phyloP scores from a whole-genome alignment of 164 flowering plant genomes.

The Magnolia changhungtana region DNA sequence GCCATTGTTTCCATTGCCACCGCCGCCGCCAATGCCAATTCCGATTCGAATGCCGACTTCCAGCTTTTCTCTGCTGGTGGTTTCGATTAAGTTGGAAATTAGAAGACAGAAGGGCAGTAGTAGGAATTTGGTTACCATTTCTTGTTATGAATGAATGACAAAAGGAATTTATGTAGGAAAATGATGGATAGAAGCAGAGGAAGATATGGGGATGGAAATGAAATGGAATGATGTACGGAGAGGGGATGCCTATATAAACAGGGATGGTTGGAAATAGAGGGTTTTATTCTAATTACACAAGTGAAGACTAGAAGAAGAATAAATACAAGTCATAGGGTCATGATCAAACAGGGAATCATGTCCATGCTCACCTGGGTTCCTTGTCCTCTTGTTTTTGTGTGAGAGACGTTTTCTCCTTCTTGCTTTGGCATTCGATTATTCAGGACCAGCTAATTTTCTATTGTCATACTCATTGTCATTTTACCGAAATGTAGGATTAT shows the following conservation, averaged over 20 bases:
- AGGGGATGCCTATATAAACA: too few relatives aligned
- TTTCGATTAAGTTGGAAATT: too few relatives aligned
- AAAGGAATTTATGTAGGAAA: not conserved
- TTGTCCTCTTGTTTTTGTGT: not conserved
- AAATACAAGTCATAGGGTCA: not conserved
- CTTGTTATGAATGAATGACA: not conserved
- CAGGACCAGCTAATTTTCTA: too few relatives aligned
- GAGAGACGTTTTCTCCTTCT: not conserved
- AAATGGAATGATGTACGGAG: not conserved
- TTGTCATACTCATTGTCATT: too few relatives aligned
- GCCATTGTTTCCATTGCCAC: not conserved
- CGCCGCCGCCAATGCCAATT: slow-evolving; percentile 13
- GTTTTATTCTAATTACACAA: not conserved
- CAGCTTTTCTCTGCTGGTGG: slow-evolving; percentile 8
- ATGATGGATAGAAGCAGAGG: not conserved
- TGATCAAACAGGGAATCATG: not conserved
- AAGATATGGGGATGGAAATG: not conserved
- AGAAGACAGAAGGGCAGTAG: not conserved
- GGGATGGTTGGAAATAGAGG: not conserved
- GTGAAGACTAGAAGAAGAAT: not conserved
- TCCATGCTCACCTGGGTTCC: not conserved
- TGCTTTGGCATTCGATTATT: too few relatives aligned
- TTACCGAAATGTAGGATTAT: too few relatives aligned
- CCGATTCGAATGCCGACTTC: slow-evolving; percentile 11
- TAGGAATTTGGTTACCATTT: not conserved